Base-by-base conservation (phyloP, 306 rosid species). In the Rosa multiflora region DNA sequence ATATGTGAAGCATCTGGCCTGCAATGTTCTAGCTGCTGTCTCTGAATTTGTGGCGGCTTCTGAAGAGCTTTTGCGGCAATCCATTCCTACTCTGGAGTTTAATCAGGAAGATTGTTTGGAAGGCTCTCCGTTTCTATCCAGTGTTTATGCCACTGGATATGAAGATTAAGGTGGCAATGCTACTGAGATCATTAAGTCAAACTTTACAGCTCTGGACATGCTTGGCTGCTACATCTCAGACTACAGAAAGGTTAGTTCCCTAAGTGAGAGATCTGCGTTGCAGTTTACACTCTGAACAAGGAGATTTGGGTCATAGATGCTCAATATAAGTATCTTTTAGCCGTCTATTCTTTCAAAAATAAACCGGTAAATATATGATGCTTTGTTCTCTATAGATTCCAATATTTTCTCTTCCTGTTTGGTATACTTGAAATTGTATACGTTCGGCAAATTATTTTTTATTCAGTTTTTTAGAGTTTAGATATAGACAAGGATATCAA, bases 1-100 rank as follows among this genome's bases (percentile, higher is more conserved):
- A 77, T 83, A 70, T 72, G 75, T 86, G 76, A 81, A 76, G 74
- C 89, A 86, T 79, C 67, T 83, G 80, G 82, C 37, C 51, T 77
- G 85, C 77, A 83, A 78, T 75, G 89, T 81, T 48, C 82, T 86
- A 14, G 55, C 73, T 53, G 64, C 37, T 48, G 59, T 83, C 42
- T 81, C 85, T 1, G 64, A 78, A 72, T 83, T 83, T 18, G 20
- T 81, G 17, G 79, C 73, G 26, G 55, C 55, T 64, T 53, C 47
- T 76, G 89, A 26, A 26, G 29, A 26, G 29, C 29, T 26, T 26
- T 26, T 26, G 29, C 29, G 29, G 29, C 29, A 26, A 26, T 26
- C 29, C 29, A 26, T 26, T 26, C 29, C 29, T 26, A 26, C 29
- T 26, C 29, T 26, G 29, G 29, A 26, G 29, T 0, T 26, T 26